Percentiles rank a stretch among this genome's conserved stretches.
Conservation (phyloP, 306 rosid genomes). For the Quillaja saponaria region DNA sequence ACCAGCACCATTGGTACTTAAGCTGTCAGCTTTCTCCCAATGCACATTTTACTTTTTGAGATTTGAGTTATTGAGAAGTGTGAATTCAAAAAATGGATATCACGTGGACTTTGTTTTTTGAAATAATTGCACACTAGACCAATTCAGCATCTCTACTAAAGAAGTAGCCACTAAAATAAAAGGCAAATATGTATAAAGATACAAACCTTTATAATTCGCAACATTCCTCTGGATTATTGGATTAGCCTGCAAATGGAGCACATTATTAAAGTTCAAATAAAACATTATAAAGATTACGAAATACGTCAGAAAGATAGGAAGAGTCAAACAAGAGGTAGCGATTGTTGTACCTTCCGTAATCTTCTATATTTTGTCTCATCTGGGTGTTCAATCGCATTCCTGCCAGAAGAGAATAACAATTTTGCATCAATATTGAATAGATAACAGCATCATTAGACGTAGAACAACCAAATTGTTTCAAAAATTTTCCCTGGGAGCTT, state of each 20-base stretch:
- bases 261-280: constrained; percentile 13
- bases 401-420: constrained; percentile 40
- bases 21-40: no score
- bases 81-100: no score
- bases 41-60: no score
- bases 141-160: constrained; percentile 10
- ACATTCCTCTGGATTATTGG: constrained; percentile 69
- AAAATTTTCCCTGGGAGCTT: constrained; percentile 8
- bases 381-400: constrained; percentile 87
- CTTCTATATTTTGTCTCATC: constrained; percentile 65
- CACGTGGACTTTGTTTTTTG: no score
- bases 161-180: constrained; percentile 14
- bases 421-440: constrained; percentile 14
- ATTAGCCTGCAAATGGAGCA: constrained; percentile 67
- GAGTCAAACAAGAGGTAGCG: background rate
- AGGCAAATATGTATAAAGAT: constrained; percentile 15
- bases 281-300: constrained; percentile 11
- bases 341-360: constrained; percentile 67
- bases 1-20: no score
- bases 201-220: constrained; percentile 66
- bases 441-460: constrained; percentile 14
- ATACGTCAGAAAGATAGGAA: background rate
- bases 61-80: no score
- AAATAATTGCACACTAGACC: no score
- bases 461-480: background rate